Base-by-base conservation (phyloP, 306 rosid species). In the Ziziphus jujuba region DNA sequence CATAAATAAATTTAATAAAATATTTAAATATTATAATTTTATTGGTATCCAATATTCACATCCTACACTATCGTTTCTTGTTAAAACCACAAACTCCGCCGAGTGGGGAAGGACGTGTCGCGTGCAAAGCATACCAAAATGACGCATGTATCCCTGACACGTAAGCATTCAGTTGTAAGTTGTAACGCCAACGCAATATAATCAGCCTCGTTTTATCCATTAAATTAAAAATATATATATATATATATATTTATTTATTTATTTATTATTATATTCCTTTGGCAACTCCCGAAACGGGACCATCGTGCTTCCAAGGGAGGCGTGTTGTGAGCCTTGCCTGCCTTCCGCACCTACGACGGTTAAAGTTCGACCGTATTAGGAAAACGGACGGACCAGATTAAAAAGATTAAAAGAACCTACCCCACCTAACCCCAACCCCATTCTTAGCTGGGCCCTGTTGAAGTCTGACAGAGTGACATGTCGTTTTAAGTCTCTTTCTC, bases 401-500 rank as follows among this genome's bases (percentile, higher is more conserved):
- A 61, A 65, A 57, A 45, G 33, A 4, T 28, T 55, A 24, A 20
- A 9, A 72, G 70, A 63, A 56, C 61, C 35, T 10, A 17, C 25
- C 60, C 11, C 7, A 13, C 12, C 44, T 56, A 19, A 8, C 7
- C 33, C 33, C 33, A n/a, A 47, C 25, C 1, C 14, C 3, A 49
- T 21, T n/a, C 45, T 43, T 35, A 62, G 63, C 70, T 80, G 71
- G 86, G 77, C n/a, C 76, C 84, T 78, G 75, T 69, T 2, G 25
- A 36, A 10, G n/a, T n/a, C 14, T 31, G 22, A 20, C 65, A 34
- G 21, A 68, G 33, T 61, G 76, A 49, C 76, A 63, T 59, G 74
- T 61, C n/a, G 28, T 5, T 2, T 40, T 53, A 48, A 61, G 62
- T 31, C 63, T 53, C 59, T 13, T 0, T 44, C 52, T n/a, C 5